Conservation (phyloP, 768 basidiomycete genomes). For the Lentinula sp. region DNA sequence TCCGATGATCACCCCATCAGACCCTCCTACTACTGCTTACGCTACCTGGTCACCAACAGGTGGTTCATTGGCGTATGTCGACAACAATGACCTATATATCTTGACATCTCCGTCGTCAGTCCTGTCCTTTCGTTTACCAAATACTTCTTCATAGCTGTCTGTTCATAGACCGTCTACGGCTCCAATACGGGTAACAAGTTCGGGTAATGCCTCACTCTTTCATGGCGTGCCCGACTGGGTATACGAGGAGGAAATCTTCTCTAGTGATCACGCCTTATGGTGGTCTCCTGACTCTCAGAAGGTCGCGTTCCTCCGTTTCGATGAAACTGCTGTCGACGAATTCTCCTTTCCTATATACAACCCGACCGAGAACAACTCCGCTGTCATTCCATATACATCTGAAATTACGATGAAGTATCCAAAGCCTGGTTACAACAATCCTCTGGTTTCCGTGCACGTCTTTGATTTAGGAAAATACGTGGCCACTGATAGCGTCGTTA, state of each 20-base stretch:
- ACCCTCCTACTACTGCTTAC: conserved; percentile 69
- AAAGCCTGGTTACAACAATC: conserved; percentile 88
- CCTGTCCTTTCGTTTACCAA: background rate
- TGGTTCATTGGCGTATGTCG: conserved; percentile 82
- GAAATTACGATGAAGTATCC: conserved; percentile 76
- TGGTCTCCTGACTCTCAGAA: conserved; percentile 78
- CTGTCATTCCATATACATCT: conserved; percentile 74
- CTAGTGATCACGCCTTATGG: conserved; percentile 73
- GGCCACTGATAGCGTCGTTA: conserved; percentile 21
- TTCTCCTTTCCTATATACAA: conserved; percentile 92
- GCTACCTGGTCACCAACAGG: conserved; percentile 86
- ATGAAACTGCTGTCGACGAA: conserved; percentile 84
- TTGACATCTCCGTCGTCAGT: conserved; percentile 60
- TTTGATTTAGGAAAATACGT: conserved; percentile 66
- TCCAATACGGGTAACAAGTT: conserved; percentile 70
- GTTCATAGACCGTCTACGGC: conserved; percentile 19
- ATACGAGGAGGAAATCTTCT: conserved; percentile 89
- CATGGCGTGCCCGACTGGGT: conserved; percentile 98
- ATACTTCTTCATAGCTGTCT: background rate
- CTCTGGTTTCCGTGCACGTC: conserved; percentile 74
- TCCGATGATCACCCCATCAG: conserved; percentile 61
- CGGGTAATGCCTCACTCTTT: conserved; percentile 81
- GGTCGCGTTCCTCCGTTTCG: conserved; percentile 80
- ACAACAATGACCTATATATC: conserved; percentile 85
- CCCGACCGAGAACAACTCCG: conserved; percentile 61